Conservation (phyloP, 2,329 filamentous ascomycete genomes). For the Diaporthe vaccinii region DNA sequence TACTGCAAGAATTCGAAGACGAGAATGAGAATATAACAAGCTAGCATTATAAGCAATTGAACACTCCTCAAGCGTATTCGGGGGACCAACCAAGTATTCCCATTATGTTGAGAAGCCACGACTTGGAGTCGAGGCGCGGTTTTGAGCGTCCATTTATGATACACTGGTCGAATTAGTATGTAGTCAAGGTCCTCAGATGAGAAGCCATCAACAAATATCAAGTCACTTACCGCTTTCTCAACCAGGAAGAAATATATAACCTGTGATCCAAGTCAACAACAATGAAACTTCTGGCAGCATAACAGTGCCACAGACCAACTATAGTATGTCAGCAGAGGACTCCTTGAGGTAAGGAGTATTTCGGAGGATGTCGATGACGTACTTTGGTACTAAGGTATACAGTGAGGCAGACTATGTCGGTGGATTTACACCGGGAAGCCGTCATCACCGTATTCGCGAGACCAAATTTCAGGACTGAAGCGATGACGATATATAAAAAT, state of each 20-base stretch:
- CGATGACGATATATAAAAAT: background rate
- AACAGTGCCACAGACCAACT: background rate
- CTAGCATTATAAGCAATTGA: background rate
- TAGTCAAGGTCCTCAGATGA: background rate
- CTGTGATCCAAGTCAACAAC: background rate
- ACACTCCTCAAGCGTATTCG: background rate
- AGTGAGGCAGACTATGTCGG: conserved; percentile 16
- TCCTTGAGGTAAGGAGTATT: too few species aligned
- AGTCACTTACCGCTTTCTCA: conserved; percentile 3
- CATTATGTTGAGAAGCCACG: conserved; percentile 26
- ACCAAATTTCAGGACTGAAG: conserved; percentile 6
- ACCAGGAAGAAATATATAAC: background rate
- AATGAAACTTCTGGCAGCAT: background rate
- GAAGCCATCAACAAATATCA: background rate
- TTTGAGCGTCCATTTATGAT: conserved; percentile 6
- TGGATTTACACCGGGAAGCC: conserved; percentile 2
- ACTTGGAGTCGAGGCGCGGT: conserved; percentile 14
- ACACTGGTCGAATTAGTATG: conserved; percentile 1
- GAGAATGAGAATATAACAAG: conserved; percentile 9
- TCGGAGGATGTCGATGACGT: background rate
- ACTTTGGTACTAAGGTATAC: conserved; percentile 22
- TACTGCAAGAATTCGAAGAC: conserved; percentile 24
- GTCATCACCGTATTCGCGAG: conserved; percentile 9
- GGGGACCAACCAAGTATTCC: conserved; percentile 4
- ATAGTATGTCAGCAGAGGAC: background rate